phyloP scores from a whole-genome alignment of 768 basidiomycete species.

The Mycena vulgaris region DNA sequence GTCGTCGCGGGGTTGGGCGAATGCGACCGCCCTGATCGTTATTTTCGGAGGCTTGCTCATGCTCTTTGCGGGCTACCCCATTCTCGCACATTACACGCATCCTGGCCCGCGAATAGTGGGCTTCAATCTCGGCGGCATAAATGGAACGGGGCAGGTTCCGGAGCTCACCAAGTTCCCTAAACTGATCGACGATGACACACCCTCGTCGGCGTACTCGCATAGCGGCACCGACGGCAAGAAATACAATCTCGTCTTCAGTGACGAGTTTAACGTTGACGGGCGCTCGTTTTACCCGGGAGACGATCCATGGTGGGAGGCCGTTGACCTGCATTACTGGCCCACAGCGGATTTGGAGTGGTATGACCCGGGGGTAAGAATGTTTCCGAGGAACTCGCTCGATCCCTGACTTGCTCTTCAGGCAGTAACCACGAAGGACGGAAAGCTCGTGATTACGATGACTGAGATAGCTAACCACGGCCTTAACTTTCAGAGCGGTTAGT shows the following conservation, averaged over 20 bases:
- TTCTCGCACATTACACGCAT: constrained; percentile 71
- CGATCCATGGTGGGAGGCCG: constrained; percentile 72
- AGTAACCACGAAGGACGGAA: constrained; percentile 70
- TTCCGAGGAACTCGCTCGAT: neutral
- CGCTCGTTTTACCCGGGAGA: constrained; percentile 82
- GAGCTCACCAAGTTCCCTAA: constrained; percentile 74
- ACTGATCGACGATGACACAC: constrained; percentile 87
- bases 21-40: constrained; percentile 80
- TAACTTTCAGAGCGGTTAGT: constrained; percentile 73
- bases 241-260: constrained; percentile 78
- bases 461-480: constrained; percentile 73
- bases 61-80: constrained; percentile 92
- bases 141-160: constrained; percentile 91
- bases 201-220: constrained; percentile 66
- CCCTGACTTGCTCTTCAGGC: constrained; percentile 47
- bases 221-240: constrained; percentile 82
- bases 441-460: constrained; percentile 73
- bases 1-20: constrained; percentile 88
- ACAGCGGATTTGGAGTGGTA: constrained; percentile 76
- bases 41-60: constrained; percentile 78
- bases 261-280: constrained; percentile 82
- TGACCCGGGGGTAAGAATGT: constrained; percentile 57
- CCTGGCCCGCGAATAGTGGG: constrained; percentile 57
- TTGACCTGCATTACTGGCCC: constrained; percentile 76
- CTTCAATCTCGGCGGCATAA: constrained; percentile 93